These are phyloP conservation scores for Exutisphaerella laricina DNA, from an alignment of 2,329 filamentous ascomycete species.

Conservation along the genomic window DNA sequence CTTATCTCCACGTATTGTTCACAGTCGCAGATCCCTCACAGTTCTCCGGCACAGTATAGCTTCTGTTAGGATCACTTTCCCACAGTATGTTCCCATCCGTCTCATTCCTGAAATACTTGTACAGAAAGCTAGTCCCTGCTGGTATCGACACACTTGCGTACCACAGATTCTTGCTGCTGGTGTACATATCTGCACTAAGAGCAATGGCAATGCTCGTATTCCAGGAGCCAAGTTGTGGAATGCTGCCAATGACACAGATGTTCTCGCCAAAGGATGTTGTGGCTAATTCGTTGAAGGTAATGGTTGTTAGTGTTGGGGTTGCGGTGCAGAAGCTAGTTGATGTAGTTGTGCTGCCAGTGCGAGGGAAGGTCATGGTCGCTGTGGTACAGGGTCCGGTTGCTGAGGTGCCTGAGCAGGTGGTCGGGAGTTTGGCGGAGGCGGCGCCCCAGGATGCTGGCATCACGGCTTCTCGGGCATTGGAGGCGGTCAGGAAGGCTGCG, in stretches of 20 bases:
- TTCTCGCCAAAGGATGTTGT: conserved; percentile 56
- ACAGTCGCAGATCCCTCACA: conserved; percentile 18
- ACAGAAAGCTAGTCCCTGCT: conserved; percentile 48
- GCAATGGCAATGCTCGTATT: conserved; percentile 47
- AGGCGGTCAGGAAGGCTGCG: conserved; percentile 61
- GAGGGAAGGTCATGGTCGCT: conserved; percentile 26
- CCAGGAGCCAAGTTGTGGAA: conserved; percentile 57
- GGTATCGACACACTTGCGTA: conserved; percentile 47
- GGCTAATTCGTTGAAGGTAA: conserved; percentile 33
- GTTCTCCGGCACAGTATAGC: conserved; percentile 17
- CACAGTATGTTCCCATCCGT: conserved; percentile 52
- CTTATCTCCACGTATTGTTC: conserved; percentile 25
- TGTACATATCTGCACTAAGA: conserved; percentile 56
- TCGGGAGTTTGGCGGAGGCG: conserved; percentile 19
- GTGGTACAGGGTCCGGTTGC: conserved; percentile 26
- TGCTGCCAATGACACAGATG: conserved; percentile 60
- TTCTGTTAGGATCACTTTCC: conserved; percentile 43
- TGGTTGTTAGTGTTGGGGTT: conserved; percentile 34
- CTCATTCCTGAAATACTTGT: conserved; percentile 59
- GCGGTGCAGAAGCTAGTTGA: conserved; percentile 18
- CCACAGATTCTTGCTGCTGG: conserved; percentile 56
- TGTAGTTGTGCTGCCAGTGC: conserved; percentile 19
- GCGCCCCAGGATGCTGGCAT: conserved; percentile 54
- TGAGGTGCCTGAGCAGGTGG: conserved; percentile 23
- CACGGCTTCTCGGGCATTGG: conserved; percentile 50